Percentiles rank a stretch among this genome's conserved stretches.
phyloP scores from a whole-genome alignment of 163 green algal species.

The Smithsoniella earleae region DNA sequence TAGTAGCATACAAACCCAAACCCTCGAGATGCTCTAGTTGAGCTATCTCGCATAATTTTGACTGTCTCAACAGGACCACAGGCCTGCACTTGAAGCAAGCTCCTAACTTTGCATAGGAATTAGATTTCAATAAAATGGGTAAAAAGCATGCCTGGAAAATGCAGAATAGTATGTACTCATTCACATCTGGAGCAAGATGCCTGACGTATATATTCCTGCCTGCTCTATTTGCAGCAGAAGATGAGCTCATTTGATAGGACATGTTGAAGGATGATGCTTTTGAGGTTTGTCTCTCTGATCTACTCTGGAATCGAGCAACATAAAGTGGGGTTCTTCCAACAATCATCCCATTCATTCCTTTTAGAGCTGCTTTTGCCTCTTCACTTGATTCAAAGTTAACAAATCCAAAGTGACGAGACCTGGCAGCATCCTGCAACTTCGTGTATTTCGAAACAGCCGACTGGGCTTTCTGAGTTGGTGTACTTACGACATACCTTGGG shows the following conservation, averaged over 20 bases:
- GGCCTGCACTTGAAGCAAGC: no score
- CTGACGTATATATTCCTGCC: background rate
- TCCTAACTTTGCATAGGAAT: no score
- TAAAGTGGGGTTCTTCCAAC: slow-evolving; percentile 16
- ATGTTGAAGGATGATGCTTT: no score
- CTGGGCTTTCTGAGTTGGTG: no score
- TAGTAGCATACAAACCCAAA: slow-evolving; percentile 18
- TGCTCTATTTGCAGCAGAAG: background rate
- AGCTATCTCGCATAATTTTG: slow-evolving; percentile 15
- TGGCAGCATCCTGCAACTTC: slow-evolving; percentile 2
- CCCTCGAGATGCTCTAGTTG: background rate
- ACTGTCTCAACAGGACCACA: slow-evolving; percentile 17
- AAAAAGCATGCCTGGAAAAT: slow-evolving; percentile 23
- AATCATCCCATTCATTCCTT: slow-evolving; percentile 11
- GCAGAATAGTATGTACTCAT: slow-evolving; percentile 9
- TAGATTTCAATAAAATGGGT: no score
- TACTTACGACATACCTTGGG: no score
- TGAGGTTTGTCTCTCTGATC: slow-evolving; percentile 5
- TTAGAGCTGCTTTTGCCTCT: background rate
- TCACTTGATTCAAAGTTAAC: background rate
- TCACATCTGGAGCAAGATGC: slow-evolving; percentile 5
- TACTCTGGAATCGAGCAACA: slow-evolving; percentile 2
- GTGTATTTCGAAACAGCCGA: background rate
- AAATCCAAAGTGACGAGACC: slow-evolving; percentile 3
- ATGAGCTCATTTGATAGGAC: no score